Conservation (phyloP, 352 stramenopile species). For the Globisporangium irregulare region DNA sequence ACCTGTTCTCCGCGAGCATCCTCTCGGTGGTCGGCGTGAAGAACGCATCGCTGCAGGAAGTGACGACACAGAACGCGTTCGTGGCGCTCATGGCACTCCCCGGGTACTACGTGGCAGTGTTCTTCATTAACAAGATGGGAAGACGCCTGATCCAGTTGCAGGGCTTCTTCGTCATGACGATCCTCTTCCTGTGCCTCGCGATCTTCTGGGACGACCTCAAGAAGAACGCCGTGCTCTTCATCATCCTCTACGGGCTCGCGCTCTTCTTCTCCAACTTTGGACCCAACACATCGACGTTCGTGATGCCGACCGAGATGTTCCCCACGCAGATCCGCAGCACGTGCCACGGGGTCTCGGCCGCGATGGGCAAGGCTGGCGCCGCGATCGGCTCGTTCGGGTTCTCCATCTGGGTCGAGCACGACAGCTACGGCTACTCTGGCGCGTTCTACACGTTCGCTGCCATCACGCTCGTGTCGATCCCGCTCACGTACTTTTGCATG, state of each 20-base stretch:
- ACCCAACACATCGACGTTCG: conserved; percentile 85
- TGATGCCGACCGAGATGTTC: conserved; percentile 88
- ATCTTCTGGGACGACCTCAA: conserved; percentile 61
- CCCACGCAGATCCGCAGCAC: conserved; percentile 82
- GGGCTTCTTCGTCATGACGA: conserved; percentile 65
- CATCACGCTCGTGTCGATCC: conserved; percentile 52
- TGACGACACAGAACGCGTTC: conserved; percentile 58
- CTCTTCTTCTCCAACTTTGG: conserved; percentile 89
- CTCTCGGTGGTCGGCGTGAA: conserved; percentile 53
- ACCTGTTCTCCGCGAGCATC: conserved; percentile 75
- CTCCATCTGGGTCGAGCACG: conserved; percentile 58
- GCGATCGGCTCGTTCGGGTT: conserved; percentile 66
- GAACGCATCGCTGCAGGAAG: conserved; percentile 42
- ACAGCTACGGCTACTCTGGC: conserved; percentile 51
- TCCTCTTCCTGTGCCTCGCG: conserved; percentile 62
- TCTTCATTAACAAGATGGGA: conserved; percentile 67
- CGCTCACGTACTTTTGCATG: conserved; percentile 61
- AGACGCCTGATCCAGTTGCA: conserved; percentile 73
- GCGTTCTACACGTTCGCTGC: conserved; percentile 60
- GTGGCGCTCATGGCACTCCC: conserved; percentile 71
- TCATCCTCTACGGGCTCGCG: conserved; percentile 68
- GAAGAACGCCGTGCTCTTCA: conserved; percentile 50
- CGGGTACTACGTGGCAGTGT: conserved; percentile 79
- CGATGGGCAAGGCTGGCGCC: conserved; percentile 84
- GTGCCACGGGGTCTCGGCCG: conserved; percentile 87